Evolutionary conservation across 345 rosid genomes (phyloP).

Genomic region (Eucalyptus polybractea): DNA sequence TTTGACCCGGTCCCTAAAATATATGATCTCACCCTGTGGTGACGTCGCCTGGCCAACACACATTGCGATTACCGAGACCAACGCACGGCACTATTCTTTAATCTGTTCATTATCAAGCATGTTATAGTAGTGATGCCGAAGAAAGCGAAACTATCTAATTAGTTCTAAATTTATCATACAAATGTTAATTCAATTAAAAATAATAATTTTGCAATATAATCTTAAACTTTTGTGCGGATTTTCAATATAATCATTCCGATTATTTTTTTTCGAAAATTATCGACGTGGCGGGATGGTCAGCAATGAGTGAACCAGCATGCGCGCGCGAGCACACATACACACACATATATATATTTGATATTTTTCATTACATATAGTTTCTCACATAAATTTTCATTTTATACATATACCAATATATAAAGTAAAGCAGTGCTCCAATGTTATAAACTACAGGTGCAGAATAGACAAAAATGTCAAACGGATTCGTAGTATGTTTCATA

Average conservation of each 20-base stretch:
- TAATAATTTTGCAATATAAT: neutral
- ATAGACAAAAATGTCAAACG: neutral
- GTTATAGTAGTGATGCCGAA: neutral
- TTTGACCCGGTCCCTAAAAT: neutral
- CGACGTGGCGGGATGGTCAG: rapidly evolving
- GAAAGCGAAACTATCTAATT: neutral
- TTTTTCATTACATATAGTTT: neutral
- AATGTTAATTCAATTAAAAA: neutral
- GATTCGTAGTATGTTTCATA: neutral
- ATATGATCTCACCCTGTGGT: neutral
- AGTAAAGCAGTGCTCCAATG: neutral
- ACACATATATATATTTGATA: neutral
- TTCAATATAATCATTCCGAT: neutral
- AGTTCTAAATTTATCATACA: neutral
- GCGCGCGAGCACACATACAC: rapidly evolving
- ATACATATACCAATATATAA: neutral
- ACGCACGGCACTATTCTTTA: neutral
- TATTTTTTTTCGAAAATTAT: neutral
- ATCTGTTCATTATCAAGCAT: neutral
- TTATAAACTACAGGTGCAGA: neutral
- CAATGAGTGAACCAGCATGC: neutral
- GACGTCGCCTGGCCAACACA: neutral
- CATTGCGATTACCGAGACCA: neutral
- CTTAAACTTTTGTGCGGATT: neutral
- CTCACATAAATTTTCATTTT: neutral